Percentiles rank a stretch among this genome's conserved stretches.
Evolutionary conservation across 495 filamentous ascomycete genomes (phyloP).

Genomic region (Hypoxylon subgilvum): DNA sequence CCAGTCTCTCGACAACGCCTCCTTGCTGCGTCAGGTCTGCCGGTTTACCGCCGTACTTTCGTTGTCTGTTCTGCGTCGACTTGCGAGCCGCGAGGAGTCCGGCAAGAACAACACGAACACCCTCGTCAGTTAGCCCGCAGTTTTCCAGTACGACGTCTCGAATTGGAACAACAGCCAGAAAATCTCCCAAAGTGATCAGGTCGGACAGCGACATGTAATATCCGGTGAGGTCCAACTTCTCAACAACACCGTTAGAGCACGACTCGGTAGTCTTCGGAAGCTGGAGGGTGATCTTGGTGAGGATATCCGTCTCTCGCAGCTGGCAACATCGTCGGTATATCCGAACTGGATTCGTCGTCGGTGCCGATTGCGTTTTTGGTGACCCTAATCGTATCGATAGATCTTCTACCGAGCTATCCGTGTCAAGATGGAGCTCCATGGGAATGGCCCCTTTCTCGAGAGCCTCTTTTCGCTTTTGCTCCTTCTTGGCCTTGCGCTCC

Average conservation of each 20-base stretch:
- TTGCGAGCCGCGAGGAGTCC: conserved; percentile 82
- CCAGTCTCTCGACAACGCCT: conserved; percentile 84
- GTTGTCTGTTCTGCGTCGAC: conserved; percentile 53
- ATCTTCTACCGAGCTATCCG: conserved; percentile 52
- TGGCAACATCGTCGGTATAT: conserved; percentile 97
- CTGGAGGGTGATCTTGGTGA: conserved; percentile 87
- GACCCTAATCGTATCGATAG: conserved; percentile 33
- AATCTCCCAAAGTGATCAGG: conserved; percentile 85
- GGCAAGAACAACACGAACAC: conserved; percentile 82
- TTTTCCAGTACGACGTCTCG: conserved; percentile 83
- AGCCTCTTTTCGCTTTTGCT: conserved; percentile 77
- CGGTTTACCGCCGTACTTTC: conserved; percentile 41
- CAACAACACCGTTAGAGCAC: conserved; percentile 70
- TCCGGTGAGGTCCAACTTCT: conserved; percentile 79
- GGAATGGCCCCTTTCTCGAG: conserved; percentile 83
- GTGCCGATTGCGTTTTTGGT: conserved; percentile 66
- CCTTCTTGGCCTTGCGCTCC: conserved; percentile 83
- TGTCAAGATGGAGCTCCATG: conserved; percentile 72
- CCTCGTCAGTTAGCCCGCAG: conserved; percentile 84
- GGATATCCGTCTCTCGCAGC: conserved; percentile 83
- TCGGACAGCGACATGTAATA: conserved; percentile 84
- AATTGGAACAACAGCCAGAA: conserved; percentile 90
- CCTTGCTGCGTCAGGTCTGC: conserved; percentile 50
- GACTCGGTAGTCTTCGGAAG: conserved; percentile 71
- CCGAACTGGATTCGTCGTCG: conserved; percentile 87